Conservation (phyloP, 2,329 filamentous ascomycete genomes). For the Pseudogymnoascus sp. region DNA sequence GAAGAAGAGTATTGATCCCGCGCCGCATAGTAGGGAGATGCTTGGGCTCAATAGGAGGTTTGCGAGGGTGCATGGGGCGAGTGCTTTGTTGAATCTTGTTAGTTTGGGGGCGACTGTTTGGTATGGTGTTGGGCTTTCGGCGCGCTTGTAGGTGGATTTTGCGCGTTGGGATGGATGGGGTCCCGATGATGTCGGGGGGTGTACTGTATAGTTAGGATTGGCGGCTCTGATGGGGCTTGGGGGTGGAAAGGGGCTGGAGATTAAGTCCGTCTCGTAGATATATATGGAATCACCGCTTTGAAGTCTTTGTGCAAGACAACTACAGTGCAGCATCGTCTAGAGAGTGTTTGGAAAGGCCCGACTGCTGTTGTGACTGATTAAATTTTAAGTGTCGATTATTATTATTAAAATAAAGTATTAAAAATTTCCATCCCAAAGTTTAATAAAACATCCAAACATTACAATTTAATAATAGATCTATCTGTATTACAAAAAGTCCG, state of each 20-base stretch:
- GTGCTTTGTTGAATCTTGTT: constrained; percentile 67
- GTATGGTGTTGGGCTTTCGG: constrained; percentile 64
- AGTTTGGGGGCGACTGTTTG: constrained; percentile 60
- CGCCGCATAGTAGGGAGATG: constrained; percentile 82
- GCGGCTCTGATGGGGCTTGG: neutral
- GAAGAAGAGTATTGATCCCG: constrained; percentile 73
- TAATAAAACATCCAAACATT: neutral
- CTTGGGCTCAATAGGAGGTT: constrained; percentile 69
- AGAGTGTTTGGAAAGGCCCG: neutral
- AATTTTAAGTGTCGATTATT: neutral
- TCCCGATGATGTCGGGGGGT: neutral
- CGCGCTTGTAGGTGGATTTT: constrained; percentile 19
- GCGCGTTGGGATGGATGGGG: neutral
- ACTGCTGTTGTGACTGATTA: neutral
- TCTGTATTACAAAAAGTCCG: neutral
- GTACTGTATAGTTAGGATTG: neutral
- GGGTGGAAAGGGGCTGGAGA: neutral
- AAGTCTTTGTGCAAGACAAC: neutral
- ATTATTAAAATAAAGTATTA: neutral
- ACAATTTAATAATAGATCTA: neutral
- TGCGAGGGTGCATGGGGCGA: constrained; percentile 69
- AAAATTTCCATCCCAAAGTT: neutral
- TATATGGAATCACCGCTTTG: neutral
- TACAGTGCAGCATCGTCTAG: neutral
- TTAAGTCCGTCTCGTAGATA: neutral